These are phyloP conservation scores for Tulasnella sp. DNA, from an alignment of 768 basidiomycete genomes.

Conservation along the genomic window DNA sequence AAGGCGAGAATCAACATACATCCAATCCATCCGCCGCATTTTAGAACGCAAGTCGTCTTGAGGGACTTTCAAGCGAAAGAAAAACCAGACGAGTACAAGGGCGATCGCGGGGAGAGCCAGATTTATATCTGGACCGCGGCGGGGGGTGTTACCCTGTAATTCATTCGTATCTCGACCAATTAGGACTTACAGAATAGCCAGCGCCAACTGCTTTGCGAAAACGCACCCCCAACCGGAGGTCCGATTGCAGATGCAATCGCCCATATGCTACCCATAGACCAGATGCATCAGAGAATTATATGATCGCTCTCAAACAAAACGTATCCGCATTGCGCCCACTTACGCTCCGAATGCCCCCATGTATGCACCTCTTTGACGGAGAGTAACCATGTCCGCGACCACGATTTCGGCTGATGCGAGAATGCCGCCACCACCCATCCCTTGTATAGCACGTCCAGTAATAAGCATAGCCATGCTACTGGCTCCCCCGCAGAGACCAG, in stretches of 20 bases:
- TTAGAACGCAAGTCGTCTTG: too few species aligned
- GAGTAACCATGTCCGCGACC: conserved; percentile 42
- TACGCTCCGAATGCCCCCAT: conserved; percentile 40
- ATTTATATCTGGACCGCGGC: conserved; percentile 24
- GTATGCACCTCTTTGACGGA: conserved; percentile 43
- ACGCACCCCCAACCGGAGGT: conserved; percentile 30
- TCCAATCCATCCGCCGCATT: too few species aligned
- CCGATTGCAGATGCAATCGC: conserved; percentile 31
- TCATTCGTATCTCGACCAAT: too few species aligned
- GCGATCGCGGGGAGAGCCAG: conserved; percentile 26
- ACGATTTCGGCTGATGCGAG: conserved; percentile 37
- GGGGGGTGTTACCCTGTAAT: not conserved
- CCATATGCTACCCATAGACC: conserved; percentile 38
- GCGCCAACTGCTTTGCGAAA: conserved; percentile 26
- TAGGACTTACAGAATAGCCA: conserved; percentile 21
- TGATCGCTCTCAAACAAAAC: not conserved
- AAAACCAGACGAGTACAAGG: not conserved
- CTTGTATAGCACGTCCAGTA: conserved; percentile 35
- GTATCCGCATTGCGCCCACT: conserved; percentile 3
- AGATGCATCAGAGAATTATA: conserved; percentile 21
- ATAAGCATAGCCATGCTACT: conserved; percentile 45
- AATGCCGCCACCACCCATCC: conserved; percentile 37
- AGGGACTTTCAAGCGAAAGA: too few species aligned
- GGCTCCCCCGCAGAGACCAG: conserved; percentile 43
- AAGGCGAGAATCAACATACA: too few species aligned